These are phyloP conservation scores for Hymenoscyphus infarciens DNA, from an alignment of 2,329 filamentous ascomycete genomes.

Conservation along the genomic window DNA sequence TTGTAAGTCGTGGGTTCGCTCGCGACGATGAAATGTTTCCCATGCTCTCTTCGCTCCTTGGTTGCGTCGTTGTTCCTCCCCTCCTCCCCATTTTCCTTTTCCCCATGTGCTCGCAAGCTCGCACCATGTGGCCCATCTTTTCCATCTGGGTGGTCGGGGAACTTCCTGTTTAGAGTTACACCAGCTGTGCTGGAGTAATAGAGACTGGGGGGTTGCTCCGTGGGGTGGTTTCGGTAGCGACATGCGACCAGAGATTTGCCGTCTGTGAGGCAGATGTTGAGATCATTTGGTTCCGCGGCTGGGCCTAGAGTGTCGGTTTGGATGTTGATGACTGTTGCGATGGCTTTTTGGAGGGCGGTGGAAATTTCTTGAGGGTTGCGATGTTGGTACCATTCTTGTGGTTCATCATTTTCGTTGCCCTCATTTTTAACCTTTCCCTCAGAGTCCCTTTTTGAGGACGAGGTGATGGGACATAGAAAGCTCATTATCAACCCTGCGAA, in stretches of 20 bases:
- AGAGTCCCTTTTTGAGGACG: too few relatives aligned
- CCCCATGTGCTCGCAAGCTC: too few relatives aligned
- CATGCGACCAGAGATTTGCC: slow-evolving; percentile 47
- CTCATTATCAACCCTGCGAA: slow-evolving; percentile 43
- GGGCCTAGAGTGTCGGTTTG: slow-evolving; percentile 42
- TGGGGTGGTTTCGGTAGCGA: slow-evolving; percentile 49
- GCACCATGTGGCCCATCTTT: too few relatives aligned
- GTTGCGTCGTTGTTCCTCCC: too few relatives aligned
- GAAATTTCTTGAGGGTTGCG: slow-evolving; percentile 43
- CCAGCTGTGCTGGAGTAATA: slow-evolving; percentile 50
- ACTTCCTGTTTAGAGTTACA: slow-evolving; percentile 50
- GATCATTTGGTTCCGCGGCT: slow-evolving; percentile 42
- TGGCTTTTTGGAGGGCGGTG: slow-evolving; percentile 40
- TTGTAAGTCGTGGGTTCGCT: too few relatives aligned
- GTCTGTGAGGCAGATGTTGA: slow-evolving; percentile 52
- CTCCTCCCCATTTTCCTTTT: too few relatives aligned
- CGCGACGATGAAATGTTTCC: too few relatives aligned
- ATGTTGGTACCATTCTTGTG: slow-evolving; percentile 39
- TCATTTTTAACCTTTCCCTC: too few relatives aligned
- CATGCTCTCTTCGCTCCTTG: too few relatives aligned
- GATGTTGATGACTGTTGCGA: slow-evolving; percentile 43
- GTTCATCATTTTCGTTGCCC: too few relatives aligned
- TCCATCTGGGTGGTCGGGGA: slow-evolving; percentile 38
- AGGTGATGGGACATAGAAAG: slow-evolving; percentile 19
- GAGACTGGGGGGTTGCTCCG: slow-evolving; percentile 48